Base-by-base conservation (phyloP, 1,284 basidiomycete species). In the Trichosporon asahii region DNA sequence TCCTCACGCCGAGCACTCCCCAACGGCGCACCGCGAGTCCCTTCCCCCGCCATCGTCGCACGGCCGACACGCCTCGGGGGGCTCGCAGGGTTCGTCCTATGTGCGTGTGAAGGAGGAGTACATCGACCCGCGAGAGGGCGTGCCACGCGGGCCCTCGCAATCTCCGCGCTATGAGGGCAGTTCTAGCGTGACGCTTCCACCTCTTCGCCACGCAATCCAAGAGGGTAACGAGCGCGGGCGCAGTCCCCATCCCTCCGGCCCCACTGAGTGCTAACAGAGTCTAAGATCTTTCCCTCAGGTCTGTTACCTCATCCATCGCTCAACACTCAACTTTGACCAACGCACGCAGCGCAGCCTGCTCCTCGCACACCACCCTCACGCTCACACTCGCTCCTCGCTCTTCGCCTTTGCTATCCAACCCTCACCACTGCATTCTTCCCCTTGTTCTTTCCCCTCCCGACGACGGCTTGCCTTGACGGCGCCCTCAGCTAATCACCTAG, bases 121-220 rank as follows among this genome's bases (percentile, higher is more conserved):
- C 37, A 29, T 65, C 25, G 57, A 61, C 29, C 57, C 57, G 0
- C 57, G 57, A 3, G 57, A 61, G 27, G 64, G 40, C 2, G 27
- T 49, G 1, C 40, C 40, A 8, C 46, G 27, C 15, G 64, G 40
- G 3, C 44, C 29, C 27, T 61, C 57, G 7, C 29, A 61, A 12
- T 61, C 57, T 61, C 57, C 57, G 1, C 57, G 57, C 9, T 61
- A 61, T 31, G 57, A 61, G 4, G 57, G 27, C 27, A 70, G 37
- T 44, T 72, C 23, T 67, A 72, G 25, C 68, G 66, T 61, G 65
- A 70, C 27, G 64, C 61, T 67, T 7, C 66, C 27, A 33, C 68
- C 61, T 37, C 40, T 64, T 64, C 69, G 69, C 2, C 67, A 65
- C 9, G 66, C 68, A 0, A 21, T 68, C 12, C 57, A 31, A 31